A percentile compares a stretch with the other conserved stretches of the same genome.
phyloP scores from a whole-genome alignment of 441 rosid genomes.

The Pelargonium myrrhifolium region DNA sequence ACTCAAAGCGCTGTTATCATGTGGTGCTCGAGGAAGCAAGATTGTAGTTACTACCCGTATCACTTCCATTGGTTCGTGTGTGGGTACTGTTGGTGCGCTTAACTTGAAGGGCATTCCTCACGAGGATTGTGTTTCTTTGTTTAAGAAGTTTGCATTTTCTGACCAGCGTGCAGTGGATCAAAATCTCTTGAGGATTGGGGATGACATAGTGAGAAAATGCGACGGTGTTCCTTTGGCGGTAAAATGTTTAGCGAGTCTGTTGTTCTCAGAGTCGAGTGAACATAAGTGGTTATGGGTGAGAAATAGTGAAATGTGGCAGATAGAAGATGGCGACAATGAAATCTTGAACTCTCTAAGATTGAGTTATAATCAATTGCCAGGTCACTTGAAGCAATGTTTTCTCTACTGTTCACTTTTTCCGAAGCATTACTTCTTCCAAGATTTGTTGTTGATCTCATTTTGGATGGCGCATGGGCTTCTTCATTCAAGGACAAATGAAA shows the following conservation, averaged over 20 bases:
- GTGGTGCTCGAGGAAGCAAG: not conserved
- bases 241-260: not conserved
- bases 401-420: constrained; percentile 10
- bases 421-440: not conserved
- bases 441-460: not conserved
- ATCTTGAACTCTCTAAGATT: not conserved
- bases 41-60: not conserved
- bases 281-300: not conserved
- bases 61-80: not conserved
- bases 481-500: not conserved
- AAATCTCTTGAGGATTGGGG: not conserved
- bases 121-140: not conserved
- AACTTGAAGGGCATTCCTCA: not conserved
- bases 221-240: not conserved
- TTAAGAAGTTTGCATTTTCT: not conserved
- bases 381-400: constrained; percentile 6
- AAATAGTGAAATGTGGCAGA: not conserved
- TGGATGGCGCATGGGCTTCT: constrained; percentile 11
- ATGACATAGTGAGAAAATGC: not conserved
- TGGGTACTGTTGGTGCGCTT: not conserved
- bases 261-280: not conserved
- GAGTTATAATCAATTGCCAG: not conserved
- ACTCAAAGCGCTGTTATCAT: not conserved
- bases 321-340: not conserved
- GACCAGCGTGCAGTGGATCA: not conserved